phyloP scores from a whole-genome alignment of 495 filamentous ascomycete genomes.

The Aspergillus haitiensis region DNA sequence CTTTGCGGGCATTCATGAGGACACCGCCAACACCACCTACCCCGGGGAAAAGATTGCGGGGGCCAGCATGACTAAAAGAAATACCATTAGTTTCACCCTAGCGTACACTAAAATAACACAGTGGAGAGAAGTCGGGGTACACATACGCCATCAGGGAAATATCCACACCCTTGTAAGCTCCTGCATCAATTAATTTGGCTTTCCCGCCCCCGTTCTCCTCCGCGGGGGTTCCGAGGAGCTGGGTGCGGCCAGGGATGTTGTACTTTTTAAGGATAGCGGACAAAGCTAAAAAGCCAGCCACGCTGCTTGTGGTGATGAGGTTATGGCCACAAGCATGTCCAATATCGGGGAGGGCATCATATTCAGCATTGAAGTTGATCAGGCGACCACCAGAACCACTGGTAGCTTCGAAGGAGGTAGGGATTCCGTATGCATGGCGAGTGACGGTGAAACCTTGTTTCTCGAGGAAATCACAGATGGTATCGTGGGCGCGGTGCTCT shows the following conservation, averaged over 20 bases:
- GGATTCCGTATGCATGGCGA: conserved; percentile 46
- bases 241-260: conserved; percentile 54
- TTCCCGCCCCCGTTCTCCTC: conserved; percentile 74
- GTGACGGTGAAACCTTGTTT: conserved; percentile 57
- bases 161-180: conserved; percentile 65
- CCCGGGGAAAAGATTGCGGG: conserved; percentile 32
- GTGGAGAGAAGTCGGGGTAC: not conserved
- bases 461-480: conserved; percentile 56
- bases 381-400: conserved; percentile 43
- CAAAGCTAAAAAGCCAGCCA: conserved; percentile 60
- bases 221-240: conserved; percentile 68
- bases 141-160: conserved; percentile 63
- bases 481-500: conserved; percentile 58
- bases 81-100: not conserved
- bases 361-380: conserved; percentile 50
- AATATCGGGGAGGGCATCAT: conserved; percentile 58
- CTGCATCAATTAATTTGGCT: conserved; percentile 60
- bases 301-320: conserved; percentile 63
- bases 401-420: conserved; percentile 41
- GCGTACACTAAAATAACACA: not conserved
- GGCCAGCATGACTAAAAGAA: conserved; percentile 33
- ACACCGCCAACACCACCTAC: conserved; percentile 36
- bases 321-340: conserved; percentile 73
- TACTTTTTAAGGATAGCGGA: conserved; percentile 48
- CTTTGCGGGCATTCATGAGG: conserved; percentile 41